These are phyloP conservation scores for Phytophthora crassamura DNA, from an alignment of 352 stramenopile genomes.

Conservation along the genomic window DNA sequence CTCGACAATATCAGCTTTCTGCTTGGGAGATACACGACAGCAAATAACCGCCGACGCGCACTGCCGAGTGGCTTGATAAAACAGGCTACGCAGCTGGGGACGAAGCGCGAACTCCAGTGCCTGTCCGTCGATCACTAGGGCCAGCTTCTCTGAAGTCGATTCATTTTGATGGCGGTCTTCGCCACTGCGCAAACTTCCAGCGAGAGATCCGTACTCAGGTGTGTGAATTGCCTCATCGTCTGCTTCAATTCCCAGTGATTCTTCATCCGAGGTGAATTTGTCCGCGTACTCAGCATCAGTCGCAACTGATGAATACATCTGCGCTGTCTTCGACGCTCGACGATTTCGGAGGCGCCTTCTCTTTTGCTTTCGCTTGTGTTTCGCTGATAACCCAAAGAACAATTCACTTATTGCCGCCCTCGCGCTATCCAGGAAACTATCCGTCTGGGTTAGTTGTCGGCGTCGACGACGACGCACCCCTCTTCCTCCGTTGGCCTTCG, in stretches of 20 bases:
- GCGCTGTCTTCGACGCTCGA: constrained; percentile 14
- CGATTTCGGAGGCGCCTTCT: constrained; percentile 19
- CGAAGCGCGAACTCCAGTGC: constrained; percentile 82
- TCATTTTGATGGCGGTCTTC: constrained; percentile 4
- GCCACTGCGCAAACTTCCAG: constrained; percentile 14
- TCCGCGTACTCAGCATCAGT: constrained; percentile 31
- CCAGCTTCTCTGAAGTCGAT: constrained; percentile 31
- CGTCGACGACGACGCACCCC: constrained; percentile 7
- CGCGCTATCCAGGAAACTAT: constrained; percentile 30
- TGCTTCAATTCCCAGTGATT: constrained; percentile 25
- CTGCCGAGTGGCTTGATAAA: constrained; percentile 75
- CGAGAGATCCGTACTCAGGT: constrained; percentile 37
- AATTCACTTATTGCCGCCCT: constrained; percentile 25
- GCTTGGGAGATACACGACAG: constrained; percentile 88
- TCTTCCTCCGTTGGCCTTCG: constrained; percentile 10
- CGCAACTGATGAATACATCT: constrained; percentile 39
- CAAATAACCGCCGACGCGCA: constrained; percentile 86
- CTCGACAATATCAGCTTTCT: constrained; percentile 87
- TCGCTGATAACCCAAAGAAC: constrained; percentile 21
- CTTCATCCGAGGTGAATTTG: constrained; percentile 28
- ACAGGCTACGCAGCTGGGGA: constrained; percentile 53
- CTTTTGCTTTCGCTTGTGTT: constrained; percentile 32
- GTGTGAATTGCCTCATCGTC: constrained; percentile 22
- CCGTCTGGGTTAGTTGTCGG: constrained; percentile 14
- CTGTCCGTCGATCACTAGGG: constrained; percentile 94